Conservation (phyloP, 192 early-diverging fungal species). For the Piromyces finnis region DNA sequence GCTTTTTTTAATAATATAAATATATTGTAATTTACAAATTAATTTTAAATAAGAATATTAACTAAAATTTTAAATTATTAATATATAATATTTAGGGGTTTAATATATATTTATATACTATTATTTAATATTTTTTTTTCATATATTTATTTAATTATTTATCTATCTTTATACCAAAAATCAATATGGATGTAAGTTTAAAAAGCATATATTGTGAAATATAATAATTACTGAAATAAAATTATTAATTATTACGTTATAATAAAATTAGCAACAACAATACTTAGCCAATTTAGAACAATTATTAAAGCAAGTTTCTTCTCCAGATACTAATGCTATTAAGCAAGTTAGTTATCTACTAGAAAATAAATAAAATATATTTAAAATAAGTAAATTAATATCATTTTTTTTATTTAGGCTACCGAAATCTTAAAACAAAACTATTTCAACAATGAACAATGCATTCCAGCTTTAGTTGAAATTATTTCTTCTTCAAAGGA, state of each 20-base stretch:
- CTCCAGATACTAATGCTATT: background rate
- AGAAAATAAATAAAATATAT: too few relatives aligned
- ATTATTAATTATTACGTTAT: too few relatives aligned
- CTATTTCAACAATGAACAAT: constrained; percentile 45
- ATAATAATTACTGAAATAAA: too few relatives aligned
- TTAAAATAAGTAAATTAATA: too few relatives aligned
- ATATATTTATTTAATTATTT: background rate
- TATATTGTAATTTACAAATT: too few relatives aligned
- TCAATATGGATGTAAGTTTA: background rate
- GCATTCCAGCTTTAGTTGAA: constrained; percentile 66
- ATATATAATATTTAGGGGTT: background rate
- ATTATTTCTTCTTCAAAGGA: constrained; percentile 15
- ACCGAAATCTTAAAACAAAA: constrained; percentile 55
- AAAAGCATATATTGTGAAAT: too few relatives aligned
- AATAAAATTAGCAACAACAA: background rate
- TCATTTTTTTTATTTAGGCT: constrained; percentile 23
- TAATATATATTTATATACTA: background rate
- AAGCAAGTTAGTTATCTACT: background rate
- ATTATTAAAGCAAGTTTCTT: constrained; percentile 1
- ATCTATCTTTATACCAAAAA: background rate
- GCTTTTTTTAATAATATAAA: too few relatives aligned
- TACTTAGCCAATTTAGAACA: background rate
- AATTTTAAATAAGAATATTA: too few relatives aligned
- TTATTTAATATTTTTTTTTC: background rate
- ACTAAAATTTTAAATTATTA: too few relatives aligned